Percentiles rank a stretch among this genome's conserved stretches.
Conservation (phyloP, 176 grass and related monocot genomes). For the Tuctoria greenei region DNA sequence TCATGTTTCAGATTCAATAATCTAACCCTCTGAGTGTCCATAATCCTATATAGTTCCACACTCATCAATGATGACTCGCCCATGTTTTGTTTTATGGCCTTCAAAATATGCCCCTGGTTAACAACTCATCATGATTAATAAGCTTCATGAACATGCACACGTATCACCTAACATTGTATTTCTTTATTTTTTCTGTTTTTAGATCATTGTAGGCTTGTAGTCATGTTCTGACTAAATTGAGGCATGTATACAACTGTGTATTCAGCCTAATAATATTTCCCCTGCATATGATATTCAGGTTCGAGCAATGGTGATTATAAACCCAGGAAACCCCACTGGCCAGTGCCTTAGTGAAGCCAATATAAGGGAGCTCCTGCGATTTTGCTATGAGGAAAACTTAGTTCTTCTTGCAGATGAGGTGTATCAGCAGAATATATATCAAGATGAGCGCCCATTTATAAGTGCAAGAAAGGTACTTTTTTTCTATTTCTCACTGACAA, state of each 20-base stretch:
- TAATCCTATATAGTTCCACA: background rate
- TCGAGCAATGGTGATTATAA: slow-evolving; percentile 99
- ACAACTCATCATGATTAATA: slow-evolving; percentile 6
- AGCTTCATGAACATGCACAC: background rate
- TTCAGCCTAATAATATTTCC: slow-evolving; percentile 3
- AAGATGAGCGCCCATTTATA: slow-evolving; percentile 90
- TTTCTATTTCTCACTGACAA: background rate
- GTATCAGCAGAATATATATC: slow-evolving; percentile 98
- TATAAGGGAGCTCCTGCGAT: slow-evolving; percentile 78
- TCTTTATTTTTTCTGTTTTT: background rate
- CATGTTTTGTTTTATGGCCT: background rate
- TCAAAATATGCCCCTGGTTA: background rate
- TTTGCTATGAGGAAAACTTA: slow-evolving; percentile 86
- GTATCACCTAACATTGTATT: background rate
- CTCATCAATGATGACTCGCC: background rate
- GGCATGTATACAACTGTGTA: background rate
- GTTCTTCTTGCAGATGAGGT: slow-evolving; percentile 97
- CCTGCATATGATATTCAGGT: slow-evolving; percentile 43
- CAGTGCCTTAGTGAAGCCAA: slow-evolving; percentile 91
- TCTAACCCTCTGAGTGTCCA: background rate
- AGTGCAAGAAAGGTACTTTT: slow-evolving; percentile 86
- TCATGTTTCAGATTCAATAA: background rate
- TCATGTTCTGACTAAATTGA: slow-evolving; percentile 4
- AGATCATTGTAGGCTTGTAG: background rate
- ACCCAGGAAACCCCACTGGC: slow-evolving; percentile 98